Evolutionary conservation across 202 grass and related monocot species (phyloP), one percentile per base, ranked within the genome.

Genomic region (Elaeis oleifera): DNA sequence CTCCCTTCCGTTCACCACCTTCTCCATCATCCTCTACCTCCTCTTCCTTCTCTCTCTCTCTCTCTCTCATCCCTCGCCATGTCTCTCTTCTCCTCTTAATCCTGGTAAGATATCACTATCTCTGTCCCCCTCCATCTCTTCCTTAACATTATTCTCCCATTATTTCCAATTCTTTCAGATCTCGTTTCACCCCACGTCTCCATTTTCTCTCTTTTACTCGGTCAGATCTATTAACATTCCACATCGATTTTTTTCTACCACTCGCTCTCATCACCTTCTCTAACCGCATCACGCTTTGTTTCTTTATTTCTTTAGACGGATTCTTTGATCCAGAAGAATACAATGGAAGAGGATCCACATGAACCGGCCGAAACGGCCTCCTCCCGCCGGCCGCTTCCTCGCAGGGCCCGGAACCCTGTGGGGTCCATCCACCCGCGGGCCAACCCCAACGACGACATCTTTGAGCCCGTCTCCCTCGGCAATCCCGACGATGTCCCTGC

Each of bases 291-390:
- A 2, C 3, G 0, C 25, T 56, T 56, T n/a, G 15, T 49, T 32
- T 22, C 56, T 54, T 26, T 21, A 5, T 11, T 56, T 39, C 31
- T 31, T 31, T 39, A 18, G 36, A 44, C 11, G 36, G 36, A 36
- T 28, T 17, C 51, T 3, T 21, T 52, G 14, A 27, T 27, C 2
- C 0, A 32, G 19, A 85, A 75, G 70, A 58, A 78, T 57, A 76
- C 60, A 69, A 96, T 96, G 87, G 87, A 76, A 70, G 84, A 96
- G n/a, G 76, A 85, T 72, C 71, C 80, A 68, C 69, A 51, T 27
- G 80, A 75, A 24, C 17, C 70, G 56, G 50, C 50, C 49, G 59
- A 68, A 74, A 67, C 77, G 67, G 79, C 28, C 27, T 31, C 28
- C 28, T 31, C 76, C 32, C 52, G 49, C 60, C 16, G 48, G 21